A percentile compares a stretch with the other conserved stretches of the same genome.
These are phyloP conservation scores for Cercis canadensis DNA, from an alignment of 306 rosid species.

Conservation along the genomic window DNA sequence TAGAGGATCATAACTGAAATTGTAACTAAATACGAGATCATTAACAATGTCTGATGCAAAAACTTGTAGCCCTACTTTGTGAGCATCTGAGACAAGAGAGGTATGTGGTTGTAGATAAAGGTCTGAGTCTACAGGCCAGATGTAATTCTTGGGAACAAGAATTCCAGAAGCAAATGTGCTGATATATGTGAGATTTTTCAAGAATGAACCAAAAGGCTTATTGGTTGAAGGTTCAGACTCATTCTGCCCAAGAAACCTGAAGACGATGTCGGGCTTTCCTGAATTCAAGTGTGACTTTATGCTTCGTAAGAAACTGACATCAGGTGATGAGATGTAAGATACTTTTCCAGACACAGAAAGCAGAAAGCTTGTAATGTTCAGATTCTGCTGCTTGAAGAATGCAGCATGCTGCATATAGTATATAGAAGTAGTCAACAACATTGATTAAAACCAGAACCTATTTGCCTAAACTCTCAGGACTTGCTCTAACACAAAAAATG, in stretches of 20 bases:
- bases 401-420: slow-evolving; percentile 50
- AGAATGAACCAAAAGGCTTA: slow-evolving; percentile 62
- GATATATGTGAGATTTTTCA: slow-evolving; percentile 56
- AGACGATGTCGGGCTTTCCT: slow-evolving; percentile 53
- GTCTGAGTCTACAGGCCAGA: slow-evolving; percentile 54
- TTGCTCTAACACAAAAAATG: slow-evolving; percentile 10
- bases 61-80: slow-evolving; percentile 67
- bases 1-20: slow-evolving; percentile 83
- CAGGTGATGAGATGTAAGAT: slow-evolving; percentile 81
- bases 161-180: slow-evolving; percentile 69
- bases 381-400: slow-evolving; percentile 49
- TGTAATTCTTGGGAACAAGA: slow-evolving; percentile 62
- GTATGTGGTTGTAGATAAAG: slow-evolving; percentile 54
- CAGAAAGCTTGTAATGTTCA: slow-evolving; percentile 63
- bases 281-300: slow-evolving; percentile 42
- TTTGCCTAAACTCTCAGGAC: slow-evolving; percentile 1
- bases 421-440: slow-evolving; percentile 16
- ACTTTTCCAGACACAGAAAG: slow-evolving; percentile 46
- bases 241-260: slow-evolving; percentile 55
- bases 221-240: slow-evolving; percentile 64
- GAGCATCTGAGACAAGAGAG: slow-evolving; percentile 73
- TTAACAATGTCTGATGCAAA: slow-evolving; percentile 67
- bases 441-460: slow-evolving; percentile 28
- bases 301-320: slow-evolving; percentile 61
- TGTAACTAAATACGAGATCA: slow-evolving; percentile 65